Evolutionary conservation across 2,329 filamentous ascomycete genomes (phyloP).

Genomic region (Pseudogymnoascus sp.): DNA sequence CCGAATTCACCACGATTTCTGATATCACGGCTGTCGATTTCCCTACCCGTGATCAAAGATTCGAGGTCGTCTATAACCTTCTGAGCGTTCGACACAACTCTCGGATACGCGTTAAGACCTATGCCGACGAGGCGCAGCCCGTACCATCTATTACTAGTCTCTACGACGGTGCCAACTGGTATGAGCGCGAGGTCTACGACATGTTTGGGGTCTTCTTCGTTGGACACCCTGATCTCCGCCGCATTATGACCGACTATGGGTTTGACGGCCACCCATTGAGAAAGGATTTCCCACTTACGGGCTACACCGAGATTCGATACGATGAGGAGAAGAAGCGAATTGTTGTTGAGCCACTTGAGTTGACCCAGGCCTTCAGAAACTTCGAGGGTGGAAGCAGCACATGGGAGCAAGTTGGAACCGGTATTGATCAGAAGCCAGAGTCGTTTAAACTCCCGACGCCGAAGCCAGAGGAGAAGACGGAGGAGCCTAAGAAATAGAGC

Average conservation of each 20-base stretch:
- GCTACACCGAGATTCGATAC: constrained; percentile 95
- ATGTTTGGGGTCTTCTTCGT: constrained; percentile 96
- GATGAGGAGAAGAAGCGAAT: constrained; percentile 99
- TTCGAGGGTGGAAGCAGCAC: constrained; percentile 81
- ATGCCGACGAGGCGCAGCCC: constrained; percentile 90
- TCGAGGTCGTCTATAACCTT: constrained; percentile 97
- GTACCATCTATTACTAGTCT: constrained; percentile 81
- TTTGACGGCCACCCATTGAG: constrained; percentile 96
- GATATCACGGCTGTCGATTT: constrained; percentile 94
- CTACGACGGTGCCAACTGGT: constrained; percentile 97
- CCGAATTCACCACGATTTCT: constrained; percentile 90
- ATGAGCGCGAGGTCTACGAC: constrained; percentile 96
- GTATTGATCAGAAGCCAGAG: constrained; percentile 73
- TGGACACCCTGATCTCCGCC: constrained; percentile 86
- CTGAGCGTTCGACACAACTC: constrained; percentile 94
- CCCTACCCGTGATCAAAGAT: constrained; percentile 89
- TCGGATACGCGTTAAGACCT: constrained; percentile 95
- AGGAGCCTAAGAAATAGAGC: constrained; percentile 81
- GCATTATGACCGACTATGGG: constrained; percentile 99
- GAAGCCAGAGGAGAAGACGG: constrained; percentile 87
- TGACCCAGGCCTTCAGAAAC: constrained; percentile 97
- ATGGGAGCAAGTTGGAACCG: constrained; percentile 65
- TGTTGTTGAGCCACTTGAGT: constrained; percentile 92
- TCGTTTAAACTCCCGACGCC: constrained; percentile 90
- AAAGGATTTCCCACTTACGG: constrained; percentile 96